Percentiles rank a stretch among this genome's conserved stretches.
Evolutionary conservation across 768 basidiomycete genomes (phyloP).

Genomic region (Podaxis rugospora): DNA sequence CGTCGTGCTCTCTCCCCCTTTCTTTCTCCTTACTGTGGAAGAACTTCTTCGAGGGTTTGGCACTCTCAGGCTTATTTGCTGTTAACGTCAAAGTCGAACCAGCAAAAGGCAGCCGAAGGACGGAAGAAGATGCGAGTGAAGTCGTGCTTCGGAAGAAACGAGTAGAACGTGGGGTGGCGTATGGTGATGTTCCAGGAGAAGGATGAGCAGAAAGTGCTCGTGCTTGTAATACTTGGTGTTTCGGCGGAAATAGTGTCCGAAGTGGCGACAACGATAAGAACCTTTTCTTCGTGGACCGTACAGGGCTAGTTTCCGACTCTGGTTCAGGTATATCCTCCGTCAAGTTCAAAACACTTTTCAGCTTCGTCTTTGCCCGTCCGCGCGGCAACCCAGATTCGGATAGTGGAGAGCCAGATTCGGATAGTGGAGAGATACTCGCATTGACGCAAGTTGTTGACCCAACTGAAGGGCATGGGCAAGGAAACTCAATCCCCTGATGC

Average conservation of each 20-base stretch:
- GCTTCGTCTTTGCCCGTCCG: neutral
- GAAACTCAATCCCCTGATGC: constrained; percentile 30
- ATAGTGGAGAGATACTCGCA: neutral
- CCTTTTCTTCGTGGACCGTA: constrained; percentile 27
- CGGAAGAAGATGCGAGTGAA: constrained; percentile 37
- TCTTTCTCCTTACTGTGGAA: constrained; percentile 36
- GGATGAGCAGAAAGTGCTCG: constrained; percentile 39
- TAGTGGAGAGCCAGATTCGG: neutral
- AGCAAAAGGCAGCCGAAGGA: constrained; percentile 24
- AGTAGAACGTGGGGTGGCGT: constrained; percentile 29
- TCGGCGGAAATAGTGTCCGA: constrained; percentile 40
- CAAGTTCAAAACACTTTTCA: neutral
- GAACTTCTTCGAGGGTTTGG: constrained; percentile 27
- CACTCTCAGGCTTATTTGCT: constrained; percentile 26
- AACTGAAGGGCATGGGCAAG: constrained; percentile 18
- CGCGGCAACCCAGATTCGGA: neutral
- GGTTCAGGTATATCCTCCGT: neutral
- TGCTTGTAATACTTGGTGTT: constrained; percentile 23
- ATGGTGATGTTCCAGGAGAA: constrained; percentile 33
- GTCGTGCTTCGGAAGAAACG: constrained; percentile 41
- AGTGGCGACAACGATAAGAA: constrained; percentile 43
- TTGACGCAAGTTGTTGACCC: neutral
- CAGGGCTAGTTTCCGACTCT: constrained; percentile 3
- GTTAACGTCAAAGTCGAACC: constrained; percentile 17
- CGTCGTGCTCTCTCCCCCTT: constrained; percentile 23